Evolutionary conservation across 768 basidiomycete species (phyloP), one percentile per base, ranked within the genome.

Genomic region (Austroboletus eburneus): DNA sequence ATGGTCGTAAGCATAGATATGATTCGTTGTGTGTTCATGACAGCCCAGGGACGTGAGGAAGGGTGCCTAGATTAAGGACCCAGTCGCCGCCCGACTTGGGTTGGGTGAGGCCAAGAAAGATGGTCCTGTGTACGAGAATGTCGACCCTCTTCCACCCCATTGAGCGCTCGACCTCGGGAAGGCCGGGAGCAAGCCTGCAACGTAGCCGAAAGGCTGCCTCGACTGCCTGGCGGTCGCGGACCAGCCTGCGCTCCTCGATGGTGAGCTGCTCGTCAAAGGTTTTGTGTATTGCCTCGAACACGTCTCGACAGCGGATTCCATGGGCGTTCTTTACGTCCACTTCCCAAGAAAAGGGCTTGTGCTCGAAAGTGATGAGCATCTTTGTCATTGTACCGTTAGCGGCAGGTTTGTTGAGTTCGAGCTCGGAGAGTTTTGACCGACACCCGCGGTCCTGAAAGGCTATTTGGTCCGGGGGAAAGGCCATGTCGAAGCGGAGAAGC

Each of bases 131-230:
- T 20, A 69, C 57, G 45, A 84, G 62, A 27, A 79, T 58, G 49
- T 85, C 83, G 39, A 83, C 73, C 16, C 83, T 73, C 43, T 73
- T 69, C 63, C 80, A 69, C 7, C 81, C 82, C 39, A 71, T 63
- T 25, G 64, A 61, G 50, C 71, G 69, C 46, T 73, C 75, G 43
- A 62, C 69, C 42, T 67, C 68, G 14, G 68, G 63, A 40, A 73
- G 52, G 24, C 72, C 72, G 2, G 71, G 50, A 24, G 66, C 64
- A 40, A 75, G 70, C 27, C 62, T 56, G 57, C 77, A 78, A 39
- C 78, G 69, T 43, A 74, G 71, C 30, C 68, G 63, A 52, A 78
- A 81, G 1, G 73, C 70, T 1, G 53, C 64, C 21, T 67, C 62
- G 55, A 74, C 77, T 33, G 55, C 63, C 6, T 55, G 54, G 24